Percentiles rank a stretch among this genome's conserved stretches.
Evolutionary conservation across 768 basidiomycete species (phyloP).

Genomic region (Sarcomyxa edulis): DNA sequence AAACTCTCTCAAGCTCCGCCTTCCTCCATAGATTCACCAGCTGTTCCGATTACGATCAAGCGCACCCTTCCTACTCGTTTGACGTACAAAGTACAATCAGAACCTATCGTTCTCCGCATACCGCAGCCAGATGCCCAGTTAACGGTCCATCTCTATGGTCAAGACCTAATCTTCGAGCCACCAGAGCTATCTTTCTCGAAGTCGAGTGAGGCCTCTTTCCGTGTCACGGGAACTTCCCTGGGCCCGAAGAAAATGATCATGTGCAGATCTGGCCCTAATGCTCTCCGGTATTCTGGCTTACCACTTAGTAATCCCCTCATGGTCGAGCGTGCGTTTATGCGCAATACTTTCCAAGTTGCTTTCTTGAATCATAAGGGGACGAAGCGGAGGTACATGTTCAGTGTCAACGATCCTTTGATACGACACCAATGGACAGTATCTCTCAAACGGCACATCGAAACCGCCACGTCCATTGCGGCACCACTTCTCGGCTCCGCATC

Average conservation of each 20-base stretch:
- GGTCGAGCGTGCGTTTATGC: slow-evolving; percentile 93
- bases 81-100: slow-evolving; percentile 85
- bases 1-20: slow-evolving; percentile 62
- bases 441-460: slow-evolving; percentile 63
- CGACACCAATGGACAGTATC: slow-evolving; percentile 71
- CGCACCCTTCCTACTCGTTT: slow-evolving; percentile 70
- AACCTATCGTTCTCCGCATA: slow-evolving; percentile 81
- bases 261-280: slow-evolving; percentile 78
- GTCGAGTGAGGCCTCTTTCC: slow-evolving; percentile 81
- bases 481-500: slow-evolving; percentile 28
- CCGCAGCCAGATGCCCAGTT: slow-evolving; percentile 82
- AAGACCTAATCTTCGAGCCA: slow-evolving; percentile 87
- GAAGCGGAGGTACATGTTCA: slow-evolving; percentile 93
- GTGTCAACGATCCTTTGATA: slow-evolving; percentile 74
- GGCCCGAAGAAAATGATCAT: slow-evolving; percentile 82
- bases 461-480: slow-evolving; percentile 24
- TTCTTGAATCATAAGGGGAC: slow-evolving; percentile 63
- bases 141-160: slow-evolving; percentile 78
- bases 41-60: slow-evolving; percentile 64
- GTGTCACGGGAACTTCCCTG: slow-evolving; percentile 80
- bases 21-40: slow-evolving; percentile 32
- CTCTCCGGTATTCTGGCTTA: slow-evolving; percentile 75
- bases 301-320: slow-evolving; percentile 73
- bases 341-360: slow-evolving; percentile 90
- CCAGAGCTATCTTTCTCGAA: slow-evolving; percentile 74